These are phyloP conservation scores for Yamadazyma mexicana DNA, from an alignment of 1,139 yeast genomes.

Conservation along the genomic window DNA sequence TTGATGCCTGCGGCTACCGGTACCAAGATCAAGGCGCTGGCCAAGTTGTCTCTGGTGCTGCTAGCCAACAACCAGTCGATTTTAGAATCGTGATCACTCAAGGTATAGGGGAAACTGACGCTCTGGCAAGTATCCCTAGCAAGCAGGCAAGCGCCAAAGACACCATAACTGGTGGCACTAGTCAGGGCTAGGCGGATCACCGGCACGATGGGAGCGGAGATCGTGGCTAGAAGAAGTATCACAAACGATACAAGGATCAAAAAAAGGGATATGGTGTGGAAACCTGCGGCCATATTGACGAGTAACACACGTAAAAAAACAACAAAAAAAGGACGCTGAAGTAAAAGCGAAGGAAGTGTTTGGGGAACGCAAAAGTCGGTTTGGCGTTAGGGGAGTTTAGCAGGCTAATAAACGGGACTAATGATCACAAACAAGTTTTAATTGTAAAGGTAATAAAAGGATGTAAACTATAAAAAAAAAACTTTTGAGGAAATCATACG, in stretches of 20 bases:
- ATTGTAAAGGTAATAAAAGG: too few relatives aligned
- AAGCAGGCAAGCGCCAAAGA: conserved; percentile 72
- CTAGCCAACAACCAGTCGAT: conserved; percentile 26
- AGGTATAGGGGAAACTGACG: conserved; percentile 35
- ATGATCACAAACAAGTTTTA: too few relatives aligned
- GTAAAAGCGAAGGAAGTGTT: too few relatives aligned
- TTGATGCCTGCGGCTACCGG: conserved; percentile 83
- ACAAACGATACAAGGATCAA: conserved; percentile 43
- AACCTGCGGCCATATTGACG: conserved; percentile 8
- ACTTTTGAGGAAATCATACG: too few relatives aligned
- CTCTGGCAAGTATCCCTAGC: conserved; percentile 46
- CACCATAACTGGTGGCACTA: conserved; percentile 68
- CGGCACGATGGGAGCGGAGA: conserved; percentile 47
- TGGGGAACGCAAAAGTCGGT: too few relatives aligned
- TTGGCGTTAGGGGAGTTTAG: too few relatives aligned
- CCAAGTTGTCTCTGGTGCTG: conserved; percentile 60
- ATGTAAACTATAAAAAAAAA: neutral
- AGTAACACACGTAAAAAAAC: neutral
- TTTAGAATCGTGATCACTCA: conserved; percentile 20
- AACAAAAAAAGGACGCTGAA: neutral
- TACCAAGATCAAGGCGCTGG: conserved; percentile 72
- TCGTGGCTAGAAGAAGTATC: conserved; percentile 51
- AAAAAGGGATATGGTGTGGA: conserved; percentile 31
- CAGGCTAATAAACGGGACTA: too few relatives aligned
- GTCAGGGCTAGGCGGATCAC: conserved; percentile 38